Conservation (phyloP, 2,329 filamentous ascomycete species). For the Clonostachys chloroleuca region DNA sequence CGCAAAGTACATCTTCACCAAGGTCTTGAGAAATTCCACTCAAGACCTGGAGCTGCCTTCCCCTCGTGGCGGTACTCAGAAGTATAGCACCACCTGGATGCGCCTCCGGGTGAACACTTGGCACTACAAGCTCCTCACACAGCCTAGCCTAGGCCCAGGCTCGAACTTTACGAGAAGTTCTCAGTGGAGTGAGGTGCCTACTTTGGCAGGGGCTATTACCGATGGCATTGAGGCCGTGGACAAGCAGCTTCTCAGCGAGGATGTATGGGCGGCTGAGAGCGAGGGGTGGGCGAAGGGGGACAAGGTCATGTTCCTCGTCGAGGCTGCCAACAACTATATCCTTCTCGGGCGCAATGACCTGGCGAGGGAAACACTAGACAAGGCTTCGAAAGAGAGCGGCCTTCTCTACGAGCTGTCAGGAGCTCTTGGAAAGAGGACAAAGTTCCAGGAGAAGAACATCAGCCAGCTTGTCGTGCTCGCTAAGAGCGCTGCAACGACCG, state of each 20-base stretch:
- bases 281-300: constrained; percentile 38
- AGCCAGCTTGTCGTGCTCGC: constrained; percentile 92
- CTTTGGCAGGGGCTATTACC: constrained; percentile 46
- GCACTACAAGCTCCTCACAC: constrained; percentile 57
- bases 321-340: constrained; percentile 78
- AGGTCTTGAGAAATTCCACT: constrained; percentile 10
- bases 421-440: constrained; percentile 78
- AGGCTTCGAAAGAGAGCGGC: constrained; percentile 61
- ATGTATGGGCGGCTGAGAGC: constrained; percentile 26
- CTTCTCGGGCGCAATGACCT: constrained; percentile 77
- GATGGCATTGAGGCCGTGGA: constrained; percentile 36
- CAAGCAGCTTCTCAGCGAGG: constrained; percentile 23
- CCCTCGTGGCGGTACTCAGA: constrained; percentile 31
- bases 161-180: constrained; percentile 51
- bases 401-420: constrained; percentile 84
- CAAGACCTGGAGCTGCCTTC: constrained; percentile 14
- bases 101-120: constrained; percentile 69
- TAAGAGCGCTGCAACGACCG: constrained; percentile 53
- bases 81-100: constrained; percentile 49
- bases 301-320: constrained; percentile 70
- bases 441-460: constrained; percentile 72
- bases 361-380: constrained; percentile 65
- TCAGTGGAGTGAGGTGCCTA: constrained; percentile 56
- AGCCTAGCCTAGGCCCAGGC: constrained; percentile 48
- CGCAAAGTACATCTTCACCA: constrained; percentile 48